Base-by-base conservation (phyloP, 2,329 filamentous ascomycete genomes). In the Ceratocystis cubensis region DNA sequence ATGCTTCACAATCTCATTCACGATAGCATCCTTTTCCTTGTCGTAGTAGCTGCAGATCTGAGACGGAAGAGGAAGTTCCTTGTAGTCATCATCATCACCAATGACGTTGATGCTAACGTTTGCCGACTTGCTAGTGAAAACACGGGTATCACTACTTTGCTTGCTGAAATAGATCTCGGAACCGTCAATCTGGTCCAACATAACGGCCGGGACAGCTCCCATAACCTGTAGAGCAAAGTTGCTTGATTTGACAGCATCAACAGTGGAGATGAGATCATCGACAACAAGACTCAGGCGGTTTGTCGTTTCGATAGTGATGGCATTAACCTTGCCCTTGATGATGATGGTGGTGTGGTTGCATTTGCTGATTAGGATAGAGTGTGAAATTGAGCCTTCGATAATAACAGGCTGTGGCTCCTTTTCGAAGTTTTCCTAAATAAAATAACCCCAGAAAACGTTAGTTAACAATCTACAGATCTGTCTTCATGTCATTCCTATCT, bases 1-100 rank as follows among this genome's bases (percentile, higher is more conserved):
- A 78, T 97, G 93, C 72, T 94, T 91, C 20, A 99, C 94, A 75
- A 99, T 97, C 81, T 97, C 93, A 73, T 86, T 96, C 33, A 93
- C 83, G 69, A 97, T 74, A 70, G 88, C 85, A 25, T 89, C 88
- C 76, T 91, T 83, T 63, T 74, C 79, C 75, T 87, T 74, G 67
- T 89, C 79, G 84, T 81, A 82, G 81, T 89, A 80, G 73, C 91
- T 84, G 75, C 91, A 86, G 72, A 96, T 88, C 80, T 99, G 94
- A 73, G 92, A 90, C 0, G 94, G 94, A 68, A 97, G 76, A 0
- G 94, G 87, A 65, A 89, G 83, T 77, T 99, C 94, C 75, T 86
- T 88, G 75, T 89, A 95, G 73, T 99, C 94, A 15, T 86, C 89
- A 33, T 80, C 81, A 6, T 84, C 84, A 22, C 81, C 77, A 2